phyloP scores from a whole-genome alignment of 352 stramenopile species.

The Phytophthora rubi region DNA sequence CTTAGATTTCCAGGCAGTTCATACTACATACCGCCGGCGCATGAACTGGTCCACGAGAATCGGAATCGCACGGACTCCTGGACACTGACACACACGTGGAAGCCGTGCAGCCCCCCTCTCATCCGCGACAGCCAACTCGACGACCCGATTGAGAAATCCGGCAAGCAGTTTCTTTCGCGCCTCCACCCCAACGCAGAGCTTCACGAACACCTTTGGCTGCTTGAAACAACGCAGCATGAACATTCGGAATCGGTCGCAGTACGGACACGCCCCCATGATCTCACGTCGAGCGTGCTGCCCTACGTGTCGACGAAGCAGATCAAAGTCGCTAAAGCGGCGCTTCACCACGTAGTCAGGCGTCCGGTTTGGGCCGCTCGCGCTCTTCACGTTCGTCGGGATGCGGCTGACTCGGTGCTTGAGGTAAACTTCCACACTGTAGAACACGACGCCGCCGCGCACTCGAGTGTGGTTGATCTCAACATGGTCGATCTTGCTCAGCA shows the following conservation, averaged over 20 bases:
- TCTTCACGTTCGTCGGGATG: slow-evolving; percentile 50
- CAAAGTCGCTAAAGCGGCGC: slow-evolving; percentile 40
- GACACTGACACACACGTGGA: slow-evolving; percentile 11
- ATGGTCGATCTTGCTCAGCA: slow-evolving; percentile 37
- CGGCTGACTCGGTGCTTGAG: slow-evolving; percentile 47
- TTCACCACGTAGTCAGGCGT: slow-evolving; percentile 38
- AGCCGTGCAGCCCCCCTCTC: not conserved
- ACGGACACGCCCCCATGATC: slow-evolving; percentile 24
- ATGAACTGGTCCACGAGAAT: slow-evolving; percentile 37
- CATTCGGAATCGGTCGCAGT: slow-evolving; percentile 33
- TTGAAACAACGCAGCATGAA: slow-evolving; percentile 33
- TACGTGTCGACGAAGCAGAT: slow-evolving; percentile 29
- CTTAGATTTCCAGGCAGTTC: too few species aligned
- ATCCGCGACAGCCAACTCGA: slow-evolving; percentile 26
- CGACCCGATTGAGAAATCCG: slow-evolving; percentile 36
- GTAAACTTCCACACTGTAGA: slow-evolving; percentile 57
- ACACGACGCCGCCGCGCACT: slow-evolving; percentile 44
- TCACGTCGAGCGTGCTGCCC: slow-evolving; percentile 24
- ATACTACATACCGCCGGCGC: not conserved
- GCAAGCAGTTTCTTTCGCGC: slow-evolving; percentile 48
- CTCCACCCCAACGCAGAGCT: slow-evolving; percentile 33
- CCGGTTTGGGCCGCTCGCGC: not conserved
- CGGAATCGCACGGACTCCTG: slow-evolving; percentile 25
- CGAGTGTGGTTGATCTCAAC: slow-evolving; percentile 40
- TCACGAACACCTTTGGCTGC: slow-evolving; percentile 43